Base-by-base conservation (phyloP, 768 basidiomycete species). In the Pleurotus eryngii region DNA sequence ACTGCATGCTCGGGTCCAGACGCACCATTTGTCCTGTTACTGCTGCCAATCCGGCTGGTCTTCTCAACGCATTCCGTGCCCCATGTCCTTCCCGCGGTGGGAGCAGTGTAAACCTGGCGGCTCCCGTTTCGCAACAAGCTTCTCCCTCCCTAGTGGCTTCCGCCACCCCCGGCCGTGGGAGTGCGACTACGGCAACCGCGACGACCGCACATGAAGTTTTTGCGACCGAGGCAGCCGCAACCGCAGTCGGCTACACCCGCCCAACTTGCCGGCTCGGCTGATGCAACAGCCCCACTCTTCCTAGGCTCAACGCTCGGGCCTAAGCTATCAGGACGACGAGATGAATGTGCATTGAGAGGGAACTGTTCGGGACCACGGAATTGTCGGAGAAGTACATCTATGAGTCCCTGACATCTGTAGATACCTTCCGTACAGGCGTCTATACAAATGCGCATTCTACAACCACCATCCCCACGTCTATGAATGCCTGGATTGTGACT, bases 1-100 rank as follows among this genome's bases (percentile, higher is more conserved):
- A 53, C 51, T 20, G 37, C 51, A 4, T 42, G 51, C 24, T 53
- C 51, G 18, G 51, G 51, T 18, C 51, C 20, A 5, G 51, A 53
- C 8, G 37, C 20, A 4, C 51, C 51, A 4, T 53, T 53, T 18
- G 51, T 37, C 5, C 51, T 15, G 35, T 22, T 9, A 12, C n/a
- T 37, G 51, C 51, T 0, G 30, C 51, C 11, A 15, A n/a, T 43
- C 42, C 51, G 24, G 51, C 51, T 18, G 39, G 51, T 40, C 22
- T 26, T 37, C 39, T 24, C 24, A 30, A 11, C 4, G 30, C 8
- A 11, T 30, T 7, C 9, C 30, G 30, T 11, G 30, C 30, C 30
- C 30, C 8, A 11, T 1, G 30, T 11, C 30, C 30, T 30, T 6
- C 37, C 4, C 20, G 20, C 18, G 14, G 8, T n/a, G 42, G n/a